Evolutionary conservation across 805 yeast species (phyloP).

Genomic region (Priceomyces medius): DNA sequence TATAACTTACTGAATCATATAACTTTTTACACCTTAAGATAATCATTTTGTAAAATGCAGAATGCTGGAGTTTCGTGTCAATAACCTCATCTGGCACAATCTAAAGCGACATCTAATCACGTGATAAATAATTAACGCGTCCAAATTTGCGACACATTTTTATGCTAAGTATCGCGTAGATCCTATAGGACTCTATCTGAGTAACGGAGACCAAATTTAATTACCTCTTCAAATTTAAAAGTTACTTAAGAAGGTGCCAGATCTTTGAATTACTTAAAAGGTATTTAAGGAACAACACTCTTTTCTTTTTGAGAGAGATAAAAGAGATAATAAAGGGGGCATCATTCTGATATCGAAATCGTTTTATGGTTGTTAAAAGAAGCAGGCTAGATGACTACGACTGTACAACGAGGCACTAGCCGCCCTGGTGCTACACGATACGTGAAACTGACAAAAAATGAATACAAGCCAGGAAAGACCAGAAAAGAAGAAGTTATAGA

Average conservation of each 20-base stretch:
- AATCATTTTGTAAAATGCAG: too few species aligned
- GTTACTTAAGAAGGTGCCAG: too few species aligned
- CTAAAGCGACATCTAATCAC: background rate
- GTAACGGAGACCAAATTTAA: too few species aligned
- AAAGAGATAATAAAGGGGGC: too few species aligned
- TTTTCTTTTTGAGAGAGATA: too few species aligned
- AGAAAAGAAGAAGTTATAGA: slow-evolving; percentile 16
- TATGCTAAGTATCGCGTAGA: background rate
- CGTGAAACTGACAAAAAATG: slow-evolving; percentile 37
- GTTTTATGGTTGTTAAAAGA: background rate
- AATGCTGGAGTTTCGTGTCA: background rate
- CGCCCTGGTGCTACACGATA: slow-evolving; percentile 55
- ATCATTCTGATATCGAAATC: background rate
- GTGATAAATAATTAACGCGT: background rate
- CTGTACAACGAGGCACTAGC: slow-evolving; percentile 22
- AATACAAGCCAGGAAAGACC: slow-evolving; percentile 16
- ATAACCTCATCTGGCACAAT: background rate
- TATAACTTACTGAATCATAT: too few species aligned
- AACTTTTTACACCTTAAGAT: too few species aligned
- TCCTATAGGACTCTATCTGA: background rate
- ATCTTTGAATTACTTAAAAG: too few species aligned
- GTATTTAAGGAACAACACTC: too few species aligned
- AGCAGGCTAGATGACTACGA: slow-evolving; percentile 5
- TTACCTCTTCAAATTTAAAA: too few species aligned
- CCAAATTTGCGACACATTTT: background rate